A percentile compares a stretch with the other conserved stretches of the same genome.
Conservation (phyloP, 1,284 basidiomycete genomes). For the Microbotryum violaceum region DNA sequence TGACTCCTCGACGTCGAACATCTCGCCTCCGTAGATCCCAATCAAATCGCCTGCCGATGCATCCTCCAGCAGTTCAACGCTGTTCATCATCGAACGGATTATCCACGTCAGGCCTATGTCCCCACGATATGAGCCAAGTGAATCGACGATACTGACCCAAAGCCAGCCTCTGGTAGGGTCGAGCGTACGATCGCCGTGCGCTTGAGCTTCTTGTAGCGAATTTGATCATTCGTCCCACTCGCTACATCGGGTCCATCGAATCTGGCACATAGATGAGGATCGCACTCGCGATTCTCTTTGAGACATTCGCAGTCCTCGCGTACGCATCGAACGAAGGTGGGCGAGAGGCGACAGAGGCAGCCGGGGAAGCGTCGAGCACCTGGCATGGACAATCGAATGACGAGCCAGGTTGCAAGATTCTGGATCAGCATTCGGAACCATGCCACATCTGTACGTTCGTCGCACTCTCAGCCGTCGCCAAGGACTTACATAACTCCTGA, state of each 20-base stretch:
- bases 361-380: constrained; percentile 3
- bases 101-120: no score
- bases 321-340: no score
- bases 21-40: constrained; percentile 11
- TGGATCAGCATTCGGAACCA: not conserved
- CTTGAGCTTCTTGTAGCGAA: not conserved
- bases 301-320: not conserved
- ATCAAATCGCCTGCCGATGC: not conserved
- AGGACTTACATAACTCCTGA: constrained; percentile 3
- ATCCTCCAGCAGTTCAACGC: not conserved
- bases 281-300: constrained; percentile 1
- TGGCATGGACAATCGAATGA: not conserved
- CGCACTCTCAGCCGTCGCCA: no score
- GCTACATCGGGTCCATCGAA: not conserved
- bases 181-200: not conserved
- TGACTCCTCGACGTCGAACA: not conserved
- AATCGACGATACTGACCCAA: constrained; percentile 4
- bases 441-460: no score
- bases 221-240: not conserved
- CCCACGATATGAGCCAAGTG: no score
- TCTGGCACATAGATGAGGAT: constrained; percentile 7
- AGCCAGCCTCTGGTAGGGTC: not conserved
- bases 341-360: not conserved
- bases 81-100: not conserved
- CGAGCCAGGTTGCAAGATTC: not conserved